Conservation (phyloP, 148 eudicot species). For the Dysphania ambrosioides region DNA sequence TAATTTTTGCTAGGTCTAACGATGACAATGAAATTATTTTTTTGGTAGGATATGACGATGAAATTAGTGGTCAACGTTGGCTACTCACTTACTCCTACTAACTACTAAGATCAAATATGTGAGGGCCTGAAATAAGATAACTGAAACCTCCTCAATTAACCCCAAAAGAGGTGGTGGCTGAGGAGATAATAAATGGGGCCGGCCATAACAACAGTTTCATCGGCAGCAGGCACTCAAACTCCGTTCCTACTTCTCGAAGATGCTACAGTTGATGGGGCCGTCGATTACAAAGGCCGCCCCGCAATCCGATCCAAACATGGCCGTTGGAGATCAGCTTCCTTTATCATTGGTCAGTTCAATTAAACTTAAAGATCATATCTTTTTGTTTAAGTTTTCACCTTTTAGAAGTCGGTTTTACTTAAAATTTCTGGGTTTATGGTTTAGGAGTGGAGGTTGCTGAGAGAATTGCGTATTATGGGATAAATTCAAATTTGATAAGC, state of each 20-base stretch:
- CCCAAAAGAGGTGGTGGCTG: constrained; percentile 7
- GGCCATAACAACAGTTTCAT: constrained; percentile 7
- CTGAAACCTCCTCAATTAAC: neutral
- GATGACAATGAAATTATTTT: too few relatives aligned
- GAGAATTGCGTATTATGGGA: constrained; percentile 53
- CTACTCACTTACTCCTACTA: too few relatives aligned
- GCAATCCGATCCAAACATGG: constrained; percentile 51
- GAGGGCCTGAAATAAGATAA: neutral
- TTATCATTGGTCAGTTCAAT: constrained; percentile 49
- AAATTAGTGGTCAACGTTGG: too few relatives aligned
- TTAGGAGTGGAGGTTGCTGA: constrained; percentile 46
- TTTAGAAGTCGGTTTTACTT: neutral
- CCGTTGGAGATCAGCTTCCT: constrained; percentile 61
- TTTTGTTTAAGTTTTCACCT: neutral
- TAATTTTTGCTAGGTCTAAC: too few relatives aligned
- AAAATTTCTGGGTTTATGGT: constrained; percentile 6
- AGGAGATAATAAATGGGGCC: constrained; percentile 24
- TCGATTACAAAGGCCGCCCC: constrained; percentile 49
- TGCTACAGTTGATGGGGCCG: constrained; percentile 40
- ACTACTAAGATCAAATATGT: too few relatives aligned
- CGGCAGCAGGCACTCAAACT: neutral
- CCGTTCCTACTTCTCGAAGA: constrained; percentile 28
- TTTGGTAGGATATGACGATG: too few relatives aligned
- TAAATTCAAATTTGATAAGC: constrained; percentile 46
- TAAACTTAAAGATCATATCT: neutral